Evolutionary conservation across 495 filamentous ascomycete genomes (phyloP).

Genomic region (Coniosporium apollinis): DNA sequence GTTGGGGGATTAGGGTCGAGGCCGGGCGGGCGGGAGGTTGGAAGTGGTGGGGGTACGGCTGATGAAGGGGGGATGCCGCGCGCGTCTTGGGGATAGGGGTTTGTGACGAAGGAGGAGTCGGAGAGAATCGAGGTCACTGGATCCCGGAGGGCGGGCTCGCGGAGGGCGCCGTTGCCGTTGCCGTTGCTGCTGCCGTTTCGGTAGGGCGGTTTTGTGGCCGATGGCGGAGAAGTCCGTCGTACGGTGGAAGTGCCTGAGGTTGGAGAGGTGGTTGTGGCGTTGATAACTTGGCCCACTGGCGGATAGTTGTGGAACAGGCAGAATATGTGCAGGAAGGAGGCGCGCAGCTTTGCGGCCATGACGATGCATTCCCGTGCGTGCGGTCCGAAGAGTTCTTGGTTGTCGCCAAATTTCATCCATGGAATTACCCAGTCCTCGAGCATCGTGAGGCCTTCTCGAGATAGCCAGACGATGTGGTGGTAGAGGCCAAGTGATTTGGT

Average conservation of each 20-base stretch:
- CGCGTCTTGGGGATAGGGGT: constrained; percentile 20
- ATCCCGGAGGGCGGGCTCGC: constrained; percentile 23
- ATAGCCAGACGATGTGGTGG: constrained; percentile 89
- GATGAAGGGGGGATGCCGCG: constrained; percentile 9
- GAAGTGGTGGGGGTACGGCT: constrained; percentile 26
- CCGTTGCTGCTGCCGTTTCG: no score
- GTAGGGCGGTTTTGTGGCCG: no score
- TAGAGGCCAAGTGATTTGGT: constrained; percentile 72
- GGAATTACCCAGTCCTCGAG: constrained; percentile 77
- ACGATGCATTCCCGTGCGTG: constrained; percentile 56
- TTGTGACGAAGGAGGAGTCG: constrained; percentile 27
- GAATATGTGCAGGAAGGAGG: constrained; percentile 91
- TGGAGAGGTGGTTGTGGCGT: no score
- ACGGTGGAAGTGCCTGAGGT: no score
- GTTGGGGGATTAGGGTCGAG: constrained; percentile 11
- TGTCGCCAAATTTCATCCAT: constrained; percentile 39
- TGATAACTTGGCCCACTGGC: constrained; percentile 31
- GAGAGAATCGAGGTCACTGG: constrained; percentile 25
- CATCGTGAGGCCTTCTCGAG: constrained; percentile 76
- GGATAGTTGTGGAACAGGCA: constrained; percentile 85
- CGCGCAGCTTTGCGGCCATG: constrained; percentile 76
- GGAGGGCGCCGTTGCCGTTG: no score
- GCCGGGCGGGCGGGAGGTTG: no score
- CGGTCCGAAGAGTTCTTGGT: no score
- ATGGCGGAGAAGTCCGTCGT: no score